A percentile compares a stretch with the other conserved stretches of the same genome.
phyloP scores from a whole-genome alignment of 208 protist genomes.

The Giardia duodenalis region DNA sequence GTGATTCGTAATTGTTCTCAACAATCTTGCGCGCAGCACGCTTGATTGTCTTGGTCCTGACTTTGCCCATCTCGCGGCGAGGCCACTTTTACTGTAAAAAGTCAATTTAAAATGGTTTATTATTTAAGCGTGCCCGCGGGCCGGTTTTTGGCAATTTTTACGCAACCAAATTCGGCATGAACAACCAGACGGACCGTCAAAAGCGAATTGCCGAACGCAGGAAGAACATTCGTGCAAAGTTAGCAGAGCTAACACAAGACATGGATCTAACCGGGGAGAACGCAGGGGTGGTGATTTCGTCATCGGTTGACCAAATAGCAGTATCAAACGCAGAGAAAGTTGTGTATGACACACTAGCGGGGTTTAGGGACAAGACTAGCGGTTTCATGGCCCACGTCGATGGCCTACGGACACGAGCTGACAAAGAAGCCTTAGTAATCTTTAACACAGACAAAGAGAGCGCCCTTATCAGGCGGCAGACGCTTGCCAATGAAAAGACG shows the following conservation, averaged over 20 bases:
- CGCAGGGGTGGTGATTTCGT: background rate
- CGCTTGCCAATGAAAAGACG: background rate
- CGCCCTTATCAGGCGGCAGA: background rate
- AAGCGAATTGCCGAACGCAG: background rate
- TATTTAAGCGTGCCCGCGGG: too few species aligned
- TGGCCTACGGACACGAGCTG: background rate
- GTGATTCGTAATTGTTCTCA: conserved; percentile 96
- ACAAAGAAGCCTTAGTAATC: background rate
- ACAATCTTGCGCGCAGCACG: conserved; percentile 89
- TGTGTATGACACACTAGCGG: background rate
- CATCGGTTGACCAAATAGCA: background rate
- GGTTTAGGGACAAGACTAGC: background rate
- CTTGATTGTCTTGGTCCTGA: conserved; percentile 99
- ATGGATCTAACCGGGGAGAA: background rate
- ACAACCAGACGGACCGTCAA: background rate
- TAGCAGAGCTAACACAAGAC: background rate
- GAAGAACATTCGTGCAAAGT: background rate
- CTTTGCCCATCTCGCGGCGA: conserved; percentile 71
- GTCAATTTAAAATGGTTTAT: background rate
- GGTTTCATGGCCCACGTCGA: background rate
- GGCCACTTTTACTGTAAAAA: background rate
- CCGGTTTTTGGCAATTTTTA: too few species aligned
- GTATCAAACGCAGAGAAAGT: background rate
- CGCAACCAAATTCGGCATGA: background rate
- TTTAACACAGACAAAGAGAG: background rate